Evolutionary conservation across 768 basidiomycete genomes (phyloP).

Genomic region (Cystoderma amianthinum): DNA sequence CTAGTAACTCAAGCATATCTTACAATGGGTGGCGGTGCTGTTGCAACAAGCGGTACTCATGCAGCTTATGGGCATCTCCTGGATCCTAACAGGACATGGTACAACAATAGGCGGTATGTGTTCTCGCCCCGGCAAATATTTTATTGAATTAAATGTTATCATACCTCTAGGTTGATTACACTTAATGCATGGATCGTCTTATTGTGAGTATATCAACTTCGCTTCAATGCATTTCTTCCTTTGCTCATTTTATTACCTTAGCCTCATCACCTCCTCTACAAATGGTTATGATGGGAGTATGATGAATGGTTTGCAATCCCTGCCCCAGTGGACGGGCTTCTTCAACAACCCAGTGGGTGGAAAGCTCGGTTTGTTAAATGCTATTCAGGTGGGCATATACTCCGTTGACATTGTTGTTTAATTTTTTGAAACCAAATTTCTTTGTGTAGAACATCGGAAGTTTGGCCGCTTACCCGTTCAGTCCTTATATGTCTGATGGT

Average conservation of each 20-base stretch:
- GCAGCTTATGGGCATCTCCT: slow-evolving; percentile 46
- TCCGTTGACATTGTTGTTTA: too few relatives aligned
- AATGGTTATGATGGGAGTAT: slow-evolving; percentile 74
- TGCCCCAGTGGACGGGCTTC: slow-evolving; percentile 56
- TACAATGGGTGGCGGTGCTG: too few relatives aligned
- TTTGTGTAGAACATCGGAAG: slow-evolving; percentile 62
- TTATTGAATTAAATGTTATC: not conserved
- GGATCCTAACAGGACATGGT: slow-evolving; percentile 51
- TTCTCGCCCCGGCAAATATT: too few relatives aligned
- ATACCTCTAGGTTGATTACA: slow-evolving; percentile 38
- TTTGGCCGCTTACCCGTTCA: slow-evolving; percentile 61
- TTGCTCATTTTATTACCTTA: slow-evolving; percentile 18
- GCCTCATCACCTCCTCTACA: slow-evolving; percentile 69
- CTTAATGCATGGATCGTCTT: slow-evolving; percentile 69
- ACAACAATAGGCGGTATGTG: too few relatives aligned
- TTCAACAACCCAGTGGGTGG: slow-evolving; percentile 51
- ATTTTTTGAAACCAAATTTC: not conserved
- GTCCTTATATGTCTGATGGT: slow-evolving; percentile 65
- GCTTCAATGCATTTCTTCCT: not conserved
- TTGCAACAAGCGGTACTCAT: slow-evolving; percentile 20
- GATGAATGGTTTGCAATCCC: slow-evolving; percentile 74
- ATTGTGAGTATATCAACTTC: slow-evolving; percentile 30
- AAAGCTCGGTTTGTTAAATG: slow-evolving; percentile 65
- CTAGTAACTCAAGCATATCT: slow-evolving; percentile 44
- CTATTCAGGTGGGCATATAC: slow-evolving; percentile 51